Base-by-base conservation (phyloP, 208 protist species). In the Endotrypanum monterogeii region DNA sequence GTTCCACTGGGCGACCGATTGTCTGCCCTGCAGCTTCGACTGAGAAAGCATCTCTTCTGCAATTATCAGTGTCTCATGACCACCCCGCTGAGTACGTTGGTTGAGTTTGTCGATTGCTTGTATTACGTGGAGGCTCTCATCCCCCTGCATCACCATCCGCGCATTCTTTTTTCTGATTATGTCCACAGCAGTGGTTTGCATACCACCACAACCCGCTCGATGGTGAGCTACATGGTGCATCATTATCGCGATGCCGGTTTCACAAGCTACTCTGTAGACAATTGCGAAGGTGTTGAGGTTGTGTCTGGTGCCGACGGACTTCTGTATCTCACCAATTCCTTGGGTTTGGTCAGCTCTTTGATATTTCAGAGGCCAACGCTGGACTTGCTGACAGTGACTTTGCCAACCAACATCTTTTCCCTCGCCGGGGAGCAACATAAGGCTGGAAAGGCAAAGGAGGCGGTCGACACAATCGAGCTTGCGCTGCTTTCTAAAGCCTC, bases 321-420 rank as follows among this genome's bases (percentile, higher is more conserved):
- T 57, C 79, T 76, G 30, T 92, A 92, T 71, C 28, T 92, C 30
- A 89, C 87, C 32, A 89, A 89, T 69, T 73, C 56, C 9, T 74
- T 92, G 9, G 83, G 87, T 28, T 68, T 92, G 12, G 67, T 88
- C 35, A 77, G 67, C 70, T 65, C 73, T 0, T 54, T 80, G 51
- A 56, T 82, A 4, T 68, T 72, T 20, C 57, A 63, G 67, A 71
- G 37, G 66, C 46, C 39, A 54, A 52, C 71, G 35, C 9, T 73
- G 7, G 32, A 69, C 4, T 46, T 80, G 61, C 44, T 32, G 25
- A 51, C 73, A 7, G 57, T 72, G 30, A n/a, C 16, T 1, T 48
- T 75, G 9, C 66, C 71, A 12, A 39, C 39, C 28, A 72, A 65
- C 48, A 37, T 68, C 30, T 79, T 74, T n/a, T 56, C 55, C 25